Conservation (phyloP, 1,284 basidiomycete genomes). For the Cryptococcus sp. region DNA sequence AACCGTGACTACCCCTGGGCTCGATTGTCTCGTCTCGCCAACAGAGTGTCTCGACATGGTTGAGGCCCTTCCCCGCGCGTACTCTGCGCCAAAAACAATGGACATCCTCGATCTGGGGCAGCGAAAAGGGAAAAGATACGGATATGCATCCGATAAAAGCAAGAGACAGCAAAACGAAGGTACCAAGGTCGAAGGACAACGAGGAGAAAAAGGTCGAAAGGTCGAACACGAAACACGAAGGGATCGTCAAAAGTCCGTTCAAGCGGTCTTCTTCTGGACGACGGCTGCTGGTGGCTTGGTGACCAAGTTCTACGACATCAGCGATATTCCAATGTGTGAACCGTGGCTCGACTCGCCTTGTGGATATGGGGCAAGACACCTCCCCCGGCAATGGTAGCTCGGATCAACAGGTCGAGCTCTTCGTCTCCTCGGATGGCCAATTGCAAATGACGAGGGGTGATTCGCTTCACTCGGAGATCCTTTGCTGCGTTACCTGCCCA, state of each 20-base stretch:
- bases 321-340: no score
- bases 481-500: slow-evolving; percentile 98
- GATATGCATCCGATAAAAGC: neutral
- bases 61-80: no score
- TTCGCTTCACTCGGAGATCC: slow-evolving; percentile 91
- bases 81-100: no score
- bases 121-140: no score
- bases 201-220: neutral
- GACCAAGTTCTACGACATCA: slow-evolving; percentile 1
- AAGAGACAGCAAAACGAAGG: slow-evolving; percentile 8
- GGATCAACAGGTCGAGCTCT: slow-evolving; percentile 51
- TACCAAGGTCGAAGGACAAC: neutral
- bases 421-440: slow-evolving; percentile 88
- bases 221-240: neutral
- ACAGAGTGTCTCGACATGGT: slow-evolving; percentile 9
- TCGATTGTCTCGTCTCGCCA: slow-evolving; percentile 17
- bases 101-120: no score
- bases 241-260: neutral
- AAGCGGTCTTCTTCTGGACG: slow-evolving; percentile 2
- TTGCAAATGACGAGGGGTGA: slow-evolving; percentile 73
- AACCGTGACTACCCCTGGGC: slow-evolving; percentile 54
- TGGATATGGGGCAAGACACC: slow-evolving; percentile 96
- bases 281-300: neutral
- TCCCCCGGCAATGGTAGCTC: slow-evolving; percentile 62
- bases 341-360: slow-evolving; percentile 56